Base-by-base conservation (phyloP, 441 rosid genomes). In the Sinapis alba region DNA sequence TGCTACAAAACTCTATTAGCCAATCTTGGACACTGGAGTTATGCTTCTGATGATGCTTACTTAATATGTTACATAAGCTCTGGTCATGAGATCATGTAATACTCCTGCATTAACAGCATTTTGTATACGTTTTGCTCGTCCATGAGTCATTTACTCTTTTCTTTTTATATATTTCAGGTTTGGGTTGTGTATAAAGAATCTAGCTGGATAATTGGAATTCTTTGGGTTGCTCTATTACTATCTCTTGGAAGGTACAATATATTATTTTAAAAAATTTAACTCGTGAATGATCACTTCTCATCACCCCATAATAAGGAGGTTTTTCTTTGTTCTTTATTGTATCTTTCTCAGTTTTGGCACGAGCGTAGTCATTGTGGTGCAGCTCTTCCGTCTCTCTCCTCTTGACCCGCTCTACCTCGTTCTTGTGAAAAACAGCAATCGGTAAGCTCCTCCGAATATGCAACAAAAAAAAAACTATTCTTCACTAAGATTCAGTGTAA, bases 181-280 rank as follows among this genome's bases (percentile, higher is more conserved):
- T 95, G 98, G 99, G 85, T 90, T 77, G 82, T 81, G 50, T 95
- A 90, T 85, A 95, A 92, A 86, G 98, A 92, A 81, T 71, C 92
- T 12, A 86, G 84, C 76, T 92, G 89, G 94, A 50, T 87, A 53
- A 26, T 58, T 82, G 91, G 86, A 64, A 30, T 83, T 28, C 18
- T 87, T 9, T 95, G 99, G 98, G 86, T 92, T 69, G 61, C 83
- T 78, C 82, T 92, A 11, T 72, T 92, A 47, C 74, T 92, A 78
- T 88, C 91, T 62, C 83, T 91, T 78, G 99, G 99, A 83, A 87
- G 99, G 98, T 95, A 87, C 56, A 32, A 18, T 65, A 32, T 62
- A 51, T 57, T 62, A 51, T 57, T 20, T 65, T 61, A 18, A 75
- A 28, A 8, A 8, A 4, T 65, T 21, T 51, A 32, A 20, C 72